Percentiles rank a stretch among this genome's conserved stretches.
phyloP scores from a whole-genome alignment of 129 eudicot genomes.

The Arctium minus region DNA sequence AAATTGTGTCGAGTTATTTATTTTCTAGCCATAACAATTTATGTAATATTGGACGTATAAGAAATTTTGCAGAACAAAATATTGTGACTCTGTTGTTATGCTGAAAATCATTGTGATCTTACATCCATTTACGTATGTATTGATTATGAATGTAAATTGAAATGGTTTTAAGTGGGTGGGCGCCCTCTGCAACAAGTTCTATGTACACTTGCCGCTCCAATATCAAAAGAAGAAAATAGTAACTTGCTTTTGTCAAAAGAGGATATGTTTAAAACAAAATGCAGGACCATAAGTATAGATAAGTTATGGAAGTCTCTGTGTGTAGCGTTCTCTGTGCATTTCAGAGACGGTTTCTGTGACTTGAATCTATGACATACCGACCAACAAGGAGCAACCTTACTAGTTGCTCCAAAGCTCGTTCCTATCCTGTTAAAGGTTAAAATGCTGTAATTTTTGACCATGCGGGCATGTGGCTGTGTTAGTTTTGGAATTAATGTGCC shows the following conservation, averaged over 20 bases:
- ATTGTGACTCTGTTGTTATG: not conserved
- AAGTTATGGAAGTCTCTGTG: not conserved
- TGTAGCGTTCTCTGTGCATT: not conserved
- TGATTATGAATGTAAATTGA: not conserved
- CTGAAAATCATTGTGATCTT: not conserved
- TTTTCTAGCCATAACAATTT: constrained; percentile 3
- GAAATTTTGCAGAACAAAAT: not conserved
- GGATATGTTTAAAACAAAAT: not conserved
- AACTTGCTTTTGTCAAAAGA: not conserved
- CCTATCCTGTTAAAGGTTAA: not conserved
- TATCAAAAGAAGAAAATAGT: not conserved
- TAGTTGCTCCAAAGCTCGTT: too few relatives aligned
- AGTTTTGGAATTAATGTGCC: not conserved
- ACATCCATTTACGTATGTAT: not conserved
- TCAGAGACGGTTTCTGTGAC: not conserved
- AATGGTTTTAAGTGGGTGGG: not conserved
- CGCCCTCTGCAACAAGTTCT: not conserved
- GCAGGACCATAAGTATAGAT: not conserved
- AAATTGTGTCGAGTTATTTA: not conserved
- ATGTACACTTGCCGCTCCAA: not conserved
- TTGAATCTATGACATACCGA: too few relatives aligned
- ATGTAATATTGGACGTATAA: not conserved
- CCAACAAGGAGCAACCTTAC: too few relatives aligned
- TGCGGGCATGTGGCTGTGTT: not conserved
- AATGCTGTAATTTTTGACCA: not conserved